Conservation (phyloP, 1,284 basidiomycete genomes). For the Ustilago sp. region DNA sequence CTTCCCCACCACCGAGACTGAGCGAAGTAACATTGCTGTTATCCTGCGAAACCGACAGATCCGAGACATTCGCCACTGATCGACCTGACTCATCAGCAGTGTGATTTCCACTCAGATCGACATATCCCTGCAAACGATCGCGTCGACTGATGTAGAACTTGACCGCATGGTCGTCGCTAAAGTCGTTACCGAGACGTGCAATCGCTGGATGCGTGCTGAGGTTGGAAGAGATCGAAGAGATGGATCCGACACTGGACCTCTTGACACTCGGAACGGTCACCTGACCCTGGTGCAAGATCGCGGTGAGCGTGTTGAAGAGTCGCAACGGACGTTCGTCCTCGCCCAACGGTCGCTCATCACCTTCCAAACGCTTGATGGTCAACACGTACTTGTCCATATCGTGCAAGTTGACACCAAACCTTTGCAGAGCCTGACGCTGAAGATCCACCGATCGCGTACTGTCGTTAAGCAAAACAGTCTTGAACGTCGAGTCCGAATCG, state of each 20-base stretch:
- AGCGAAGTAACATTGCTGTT: conserved; percentile 41
- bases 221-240: conserved; percentile 89
- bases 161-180: conserved; percentile 93
- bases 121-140: conserved; percentile 42
- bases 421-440: conserved; percentile 89
- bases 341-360: conserved; percentile 78
- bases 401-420: conserved; percentile 77
- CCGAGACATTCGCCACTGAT: conserved; percentile 28
- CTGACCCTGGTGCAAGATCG: conserved; percentile 69
- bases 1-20: conserved; percentile 25
- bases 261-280: conserved; percentile 80
- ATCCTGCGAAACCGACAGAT: conserved; percentile 43
- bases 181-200: conserved; percentile 89
- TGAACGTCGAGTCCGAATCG: conserved; percentile 94
- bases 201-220: conserved; percentile 93
- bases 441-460: conserved; percentile 86
- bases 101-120: conserved; percentile 27
- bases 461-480: conserved; percentile 91
- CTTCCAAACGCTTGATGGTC: conserved; percentile 90
- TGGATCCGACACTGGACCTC: conserved; percentile 89
- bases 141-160: conserved; percentile 87
- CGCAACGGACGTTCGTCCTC: conserved; percentile 82
- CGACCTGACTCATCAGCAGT: conserved; percentile 34
- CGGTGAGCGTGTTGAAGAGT: conserved; percentile 85
- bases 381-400: conserved; percentile 80